Evolutionary conservation across 352 stramenopile genomes (phyloP).

Genomic region (Phytophthora crassamura): DNA sequence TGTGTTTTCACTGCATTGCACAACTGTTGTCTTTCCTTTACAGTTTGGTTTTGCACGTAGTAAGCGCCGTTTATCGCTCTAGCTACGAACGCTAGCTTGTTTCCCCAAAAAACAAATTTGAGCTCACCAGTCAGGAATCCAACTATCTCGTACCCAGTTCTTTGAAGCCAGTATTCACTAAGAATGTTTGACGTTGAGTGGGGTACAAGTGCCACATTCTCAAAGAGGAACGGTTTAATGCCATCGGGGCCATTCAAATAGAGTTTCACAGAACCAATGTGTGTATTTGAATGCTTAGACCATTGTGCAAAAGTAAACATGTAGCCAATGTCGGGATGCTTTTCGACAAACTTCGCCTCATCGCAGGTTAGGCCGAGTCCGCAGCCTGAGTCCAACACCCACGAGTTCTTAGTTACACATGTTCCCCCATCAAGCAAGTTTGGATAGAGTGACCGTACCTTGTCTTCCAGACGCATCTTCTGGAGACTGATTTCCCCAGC

Average conservation of each 20-base stretch:
- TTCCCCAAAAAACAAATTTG: slow-evolving; percentile 13
- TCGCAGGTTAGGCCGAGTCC: slow-evolving; percentile 17
- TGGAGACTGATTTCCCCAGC: no score
- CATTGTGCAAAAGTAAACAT: slow-evolving; percentile 21
- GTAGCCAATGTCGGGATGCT: slow-evolving; percentile 2
- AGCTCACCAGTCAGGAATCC: no score
- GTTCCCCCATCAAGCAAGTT: neutral
- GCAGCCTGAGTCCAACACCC: slow-evolving; percentile 12
- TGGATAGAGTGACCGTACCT: neutral
- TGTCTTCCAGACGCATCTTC: no score
- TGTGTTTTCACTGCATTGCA: neutral
- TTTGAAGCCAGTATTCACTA: no score
- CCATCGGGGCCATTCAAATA: slow-evolving; percentile 6
- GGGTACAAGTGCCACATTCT: slow-evolving; percentile 16
- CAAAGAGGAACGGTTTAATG: slow-evolving; percentile 4
- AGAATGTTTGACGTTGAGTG: no score
- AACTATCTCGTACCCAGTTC: no score
- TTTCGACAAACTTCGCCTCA: neutral
- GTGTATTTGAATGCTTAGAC: slow-evolving; percentile 16
- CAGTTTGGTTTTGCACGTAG: neutral
- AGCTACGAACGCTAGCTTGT: neutral
- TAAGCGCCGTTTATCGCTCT: neutral
- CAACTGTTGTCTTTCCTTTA: neutral
- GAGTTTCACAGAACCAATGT: slow-evolving; percentile 13
- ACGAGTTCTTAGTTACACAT: slow-evolving; percentile 8